These are phyloP conservation scores for Barnettozyma californica DNA, from an alignment of 805 yeast species.

Conservation along the genomic window DNA sequence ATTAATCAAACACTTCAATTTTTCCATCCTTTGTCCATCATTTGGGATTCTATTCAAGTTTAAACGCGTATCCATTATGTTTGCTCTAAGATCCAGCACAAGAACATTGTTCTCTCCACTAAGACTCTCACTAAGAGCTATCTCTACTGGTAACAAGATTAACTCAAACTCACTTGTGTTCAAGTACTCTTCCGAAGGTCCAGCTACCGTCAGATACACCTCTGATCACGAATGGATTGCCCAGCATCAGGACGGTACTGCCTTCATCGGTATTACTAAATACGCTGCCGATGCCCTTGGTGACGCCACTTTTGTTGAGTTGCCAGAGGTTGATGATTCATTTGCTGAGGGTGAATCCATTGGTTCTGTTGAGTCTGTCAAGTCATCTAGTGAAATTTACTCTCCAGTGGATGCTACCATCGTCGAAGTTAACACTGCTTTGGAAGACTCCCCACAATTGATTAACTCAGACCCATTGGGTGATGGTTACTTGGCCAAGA, in stretches of 20 bases:
- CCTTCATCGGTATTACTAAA: conserved; percentile 88
- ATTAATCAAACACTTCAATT: neutral
- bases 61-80: neutral
- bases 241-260: conserved; percentile 71
- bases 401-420: conserved; percentile 80
- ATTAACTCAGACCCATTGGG: conserved; percentile 91
- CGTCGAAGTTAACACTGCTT: conserved; percentile 58
- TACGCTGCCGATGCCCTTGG: conserved; percentile 97
- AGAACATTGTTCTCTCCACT: conserved; percentile 9
- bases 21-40: neutral
- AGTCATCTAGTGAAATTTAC: conserved; percentile 89
- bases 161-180: conserved; percentile 19
- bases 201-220: conserved; percentile 55
- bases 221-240: conserved; percentile 95
- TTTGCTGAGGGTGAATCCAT: conserved; percentile 72
- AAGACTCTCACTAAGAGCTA: conserved; percentile 21
- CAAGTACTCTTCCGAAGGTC: conserved; percentile 19
- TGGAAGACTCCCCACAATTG: conserved; percentile 68
- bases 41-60: neutral
- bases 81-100: conserved; percentile 6
- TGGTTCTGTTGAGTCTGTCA: conserved; percentile 93
- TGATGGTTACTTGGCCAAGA: conserved; percentile 85
- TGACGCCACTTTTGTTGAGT: conserved; percentile 90
- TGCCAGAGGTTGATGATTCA: conserved; percentile 66
- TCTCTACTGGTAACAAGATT: conserved; percentile 21